Conservation (phyloP, 1,284 basidiomycete genomes). For the Microbotryum intermedium region DNA sequence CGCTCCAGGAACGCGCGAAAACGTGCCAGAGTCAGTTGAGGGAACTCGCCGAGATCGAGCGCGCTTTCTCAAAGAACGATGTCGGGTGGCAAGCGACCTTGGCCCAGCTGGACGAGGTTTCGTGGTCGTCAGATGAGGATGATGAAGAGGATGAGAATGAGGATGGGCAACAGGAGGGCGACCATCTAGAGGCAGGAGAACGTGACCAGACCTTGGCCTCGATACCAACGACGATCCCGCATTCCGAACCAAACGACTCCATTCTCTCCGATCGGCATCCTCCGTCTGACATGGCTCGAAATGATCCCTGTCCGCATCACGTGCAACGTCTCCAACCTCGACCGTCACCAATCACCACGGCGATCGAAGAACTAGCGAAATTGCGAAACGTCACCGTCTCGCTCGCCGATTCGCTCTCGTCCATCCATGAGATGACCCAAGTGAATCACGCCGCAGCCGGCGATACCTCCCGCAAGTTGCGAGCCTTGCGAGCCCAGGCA, state of each 20-base stretch:
- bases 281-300: no score
- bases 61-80: conserved; percentile 2
- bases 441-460: conserved; percentile 12
- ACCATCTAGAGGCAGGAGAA: background rate
- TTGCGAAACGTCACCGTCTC: conserved; percentile 16
- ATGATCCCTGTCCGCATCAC: background rate
- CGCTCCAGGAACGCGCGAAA: conserved; percentile 4
- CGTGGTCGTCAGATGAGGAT: background rate
- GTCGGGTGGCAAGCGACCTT: conserved; percentile 4
- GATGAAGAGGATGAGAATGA: background rate
- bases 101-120: conserved; percentile 4
- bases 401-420: conserved; percentile 14
- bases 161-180: background rate
- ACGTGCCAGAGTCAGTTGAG: conserved; percentile 5
- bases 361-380: background rate
- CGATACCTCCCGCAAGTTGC: conserved; percentile 18
- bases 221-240: background rate
- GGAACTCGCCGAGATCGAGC: conserved; percentile 12
- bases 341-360: background rate
- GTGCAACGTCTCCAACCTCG: background rate
- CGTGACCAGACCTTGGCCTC: background rate
- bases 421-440: conserved; percentile 17
- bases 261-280: background rate
- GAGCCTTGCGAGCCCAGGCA: conserved; percentile 18
- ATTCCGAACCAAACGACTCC: background rate